Percentiles rank a stretch among this genome's conserved stretches.
Conservation (phyloP, 2,329 filamentous ascomycete species). For the Pseudogymnoascus destructans region DNA sequence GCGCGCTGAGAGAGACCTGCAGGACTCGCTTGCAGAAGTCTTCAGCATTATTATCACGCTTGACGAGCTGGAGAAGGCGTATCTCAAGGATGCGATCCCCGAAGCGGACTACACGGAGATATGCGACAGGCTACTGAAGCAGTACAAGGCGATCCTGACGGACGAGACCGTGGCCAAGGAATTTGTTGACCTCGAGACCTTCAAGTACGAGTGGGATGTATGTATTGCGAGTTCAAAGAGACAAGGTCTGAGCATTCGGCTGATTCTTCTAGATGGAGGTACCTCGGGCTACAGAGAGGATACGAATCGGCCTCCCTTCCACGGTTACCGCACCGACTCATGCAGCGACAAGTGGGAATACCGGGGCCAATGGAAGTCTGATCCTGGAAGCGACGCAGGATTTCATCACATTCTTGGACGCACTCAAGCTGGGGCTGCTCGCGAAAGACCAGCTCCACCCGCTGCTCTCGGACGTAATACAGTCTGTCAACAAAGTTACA, state of each 20-base stretch:
- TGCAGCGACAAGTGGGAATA: constrained; percentile 31
- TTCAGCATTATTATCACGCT: constrained; percentile 96
- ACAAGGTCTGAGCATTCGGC: neutral
- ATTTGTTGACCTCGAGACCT: constrained; percentile 79
- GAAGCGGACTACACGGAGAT: constrained; percentile 93
- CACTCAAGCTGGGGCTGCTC: constrained; percentile 77
- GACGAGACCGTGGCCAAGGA: constrained; percentile 83
- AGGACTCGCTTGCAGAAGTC: constrained; percentile 91
- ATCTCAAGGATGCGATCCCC: constrained; percentile 84
- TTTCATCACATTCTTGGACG: constrained; percentile 96
- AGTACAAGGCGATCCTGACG: constrained; percentile 88
- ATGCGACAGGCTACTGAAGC: constrained; percentile 83
- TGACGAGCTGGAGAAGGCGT: constrained; percentile 91
- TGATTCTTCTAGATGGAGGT: constrained; percentile 61
- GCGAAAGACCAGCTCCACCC: constrained; percentile 97
- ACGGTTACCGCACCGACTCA: constrained; percentile 48
- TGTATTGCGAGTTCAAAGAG: constrained; percentile 26
- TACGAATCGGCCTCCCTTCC: constrained; percentile 84
- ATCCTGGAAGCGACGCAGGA: constrained; percentile 91
- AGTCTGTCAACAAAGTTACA: constrained; percentile 93
- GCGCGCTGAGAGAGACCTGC: constrained; percentile 77
- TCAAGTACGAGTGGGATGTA: constrained; percentile 87
- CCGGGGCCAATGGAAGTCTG: constrained; percentile 40
- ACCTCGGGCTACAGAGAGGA: constrained; percentile 80
- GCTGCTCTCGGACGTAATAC: constrained; percentile 86